Conservation (phyloP, 805 yeast species). For the Nakazawaea wickerhamii region DNA sequence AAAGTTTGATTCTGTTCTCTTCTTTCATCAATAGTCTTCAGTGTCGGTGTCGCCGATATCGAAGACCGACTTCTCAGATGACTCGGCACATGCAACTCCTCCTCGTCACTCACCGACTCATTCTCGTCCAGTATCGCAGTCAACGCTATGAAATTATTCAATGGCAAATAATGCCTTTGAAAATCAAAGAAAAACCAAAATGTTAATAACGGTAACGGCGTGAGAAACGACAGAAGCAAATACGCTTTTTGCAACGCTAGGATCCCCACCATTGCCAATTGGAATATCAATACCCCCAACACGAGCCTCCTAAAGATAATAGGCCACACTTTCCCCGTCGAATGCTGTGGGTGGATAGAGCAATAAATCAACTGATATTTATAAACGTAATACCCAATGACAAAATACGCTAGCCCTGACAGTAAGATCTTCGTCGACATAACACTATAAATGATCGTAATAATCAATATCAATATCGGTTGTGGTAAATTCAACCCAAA, state of each 20-base stretch:
- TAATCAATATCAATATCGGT: conserved; percentile 52
- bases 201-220: conserved; percentile 74
- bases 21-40: conserved; percentile 68
- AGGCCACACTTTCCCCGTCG: conserved; percentile 78
- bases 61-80: not conserved
- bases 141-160: conserved; percentile 55
- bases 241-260: conserved; percentile 74
- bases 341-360: conserved; percentile 59
- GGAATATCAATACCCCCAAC: conserved; percentile 77
- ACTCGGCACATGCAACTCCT: not conserved
- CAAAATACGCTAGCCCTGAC: conserved; percentile 53
- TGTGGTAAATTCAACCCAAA: conserved; percentile 65
- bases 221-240: conserved; percentile 60
- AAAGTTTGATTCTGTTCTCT: conserved; percentile 69
- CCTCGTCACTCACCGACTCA: not conserved
- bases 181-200: conserved; percentile 70
- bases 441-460: conserved; percentile 54
- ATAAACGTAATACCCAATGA: conserved; percentile 52
- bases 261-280: conserved; percentile 89
- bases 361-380: conserved; percentile 58
- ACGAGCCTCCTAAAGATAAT: conserved; percentile 76
- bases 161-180: conserved; percentile 73
- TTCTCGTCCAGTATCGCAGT: conserved; percentile 1
- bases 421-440: conserved; percentile 54
- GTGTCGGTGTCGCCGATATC: conserved; percentile 1